phyloP scores from a whole-genome alignment of 2,329 filamentous ascomycete genomes.

The Hymenotorrendiella dingleyae region DNA sequence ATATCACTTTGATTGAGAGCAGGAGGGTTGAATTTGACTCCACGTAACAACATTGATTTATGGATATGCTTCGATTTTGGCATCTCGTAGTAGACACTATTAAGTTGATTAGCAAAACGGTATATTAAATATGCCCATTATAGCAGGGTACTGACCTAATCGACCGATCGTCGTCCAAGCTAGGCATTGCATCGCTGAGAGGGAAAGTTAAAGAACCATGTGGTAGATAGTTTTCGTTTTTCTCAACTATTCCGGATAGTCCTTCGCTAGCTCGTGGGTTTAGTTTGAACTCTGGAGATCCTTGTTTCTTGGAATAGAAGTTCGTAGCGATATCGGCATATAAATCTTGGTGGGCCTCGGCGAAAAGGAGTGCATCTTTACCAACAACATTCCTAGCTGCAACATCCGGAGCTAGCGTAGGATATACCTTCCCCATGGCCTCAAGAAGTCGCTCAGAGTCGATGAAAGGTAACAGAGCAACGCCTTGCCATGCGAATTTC shows the following conservation, averaged over 20 bases:
- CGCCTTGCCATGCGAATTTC: constrained; percentile 97
- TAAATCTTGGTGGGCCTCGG: constrained; percentile 69
- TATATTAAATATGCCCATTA: too few relatives aligned
- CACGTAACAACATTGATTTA: constrained; percentile 90
- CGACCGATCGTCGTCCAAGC: constrained; percentile 78
- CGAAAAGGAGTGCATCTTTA: constrained; percentile 76
- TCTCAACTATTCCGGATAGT: constrained; percentile 72
- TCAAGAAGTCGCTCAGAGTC: constrained; percentile 80
- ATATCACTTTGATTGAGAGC: constrained; percentile 72
- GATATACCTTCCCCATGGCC: constrained; percentile 80
- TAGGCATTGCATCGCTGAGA: constrained; percentile 64
- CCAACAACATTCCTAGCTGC: constrained; percentile 72
- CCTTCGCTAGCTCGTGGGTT: constrained; percentile 71
- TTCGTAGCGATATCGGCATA: constrained; percentile 79
- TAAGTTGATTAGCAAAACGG: constrained; percentile 21
- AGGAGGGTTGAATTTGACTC: constrained; percentile 66
- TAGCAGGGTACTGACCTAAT: constrained; percentile 59
- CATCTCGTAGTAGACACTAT: constrained; percentile 79
- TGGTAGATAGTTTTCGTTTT: constrained; percentile 77
- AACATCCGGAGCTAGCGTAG: constrained; percentile 71
- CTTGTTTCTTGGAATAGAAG: constrained; percentile 89
- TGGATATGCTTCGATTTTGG: constrained; percentile 67
- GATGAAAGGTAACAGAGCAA: constrained; percentile 91
- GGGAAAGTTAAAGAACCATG: constrained; percentile 77
- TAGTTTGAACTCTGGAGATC: constrained; percentile 59